A percentile compares a stretch with the other conserved stretches of the same genome.
Evolutionary conservation across 208 protist genomes (phyloP).

Genomic region (Acanthamoeba lenticulata): DNA sequence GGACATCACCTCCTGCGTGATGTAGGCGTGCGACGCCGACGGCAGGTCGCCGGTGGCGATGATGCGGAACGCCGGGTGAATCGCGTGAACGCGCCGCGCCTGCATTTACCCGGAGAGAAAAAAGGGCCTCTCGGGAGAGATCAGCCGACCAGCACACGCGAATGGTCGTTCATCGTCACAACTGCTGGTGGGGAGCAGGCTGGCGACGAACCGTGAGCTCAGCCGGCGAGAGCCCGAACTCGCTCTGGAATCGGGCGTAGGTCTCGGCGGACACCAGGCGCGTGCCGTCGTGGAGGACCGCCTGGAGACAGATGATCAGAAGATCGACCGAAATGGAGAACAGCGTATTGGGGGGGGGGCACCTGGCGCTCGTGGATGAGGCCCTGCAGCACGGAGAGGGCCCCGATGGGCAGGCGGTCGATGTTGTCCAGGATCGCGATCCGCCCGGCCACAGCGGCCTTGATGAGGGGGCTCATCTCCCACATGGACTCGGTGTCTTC

Average conservation of each 20-base stretch:
- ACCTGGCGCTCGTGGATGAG: slow-evolving; percentile 55
- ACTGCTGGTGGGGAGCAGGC: slow-evolving; percentile 70
- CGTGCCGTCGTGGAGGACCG: slow-evolving; percentile 86
- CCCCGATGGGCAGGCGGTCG: slow-evolving; percentile 23
- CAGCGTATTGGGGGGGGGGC: neutral
- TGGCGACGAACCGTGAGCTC: neutral
- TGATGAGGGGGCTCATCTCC: slow-evolving; percentile 90
- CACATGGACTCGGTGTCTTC: slow-evolving; percentile 77
- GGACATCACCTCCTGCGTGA: slow-evolving; percentile 89
- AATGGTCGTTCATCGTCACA: slow-evolving; percentile 70
- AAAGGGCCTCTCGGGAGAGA: neutral
- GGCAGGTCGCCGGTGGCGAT: slow-evolving; percentile 86
- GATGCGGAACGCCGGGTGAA: slow-evolving; percentile 94
- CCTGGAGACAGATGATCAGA: neutral
- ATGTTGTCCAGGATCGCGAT: slow-evolving; percentile 94
- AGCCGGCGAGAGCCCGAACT: neutral
- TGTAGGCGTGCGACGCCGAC: slow-evolving; percentile 74
- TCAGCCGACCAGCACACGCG: slow-evolving; percentile 3
- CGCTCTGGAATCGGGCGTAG: neutral
- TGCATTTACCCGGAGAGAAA: neutral
- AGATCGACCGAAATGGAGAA: neutral
- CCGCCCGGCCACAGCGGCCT: slow-evolving; percentile 89
- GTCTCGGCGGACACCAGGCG: slow-evolving; percentile 86
- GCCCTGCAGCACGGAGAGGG: slow-evolving; percentile 44
- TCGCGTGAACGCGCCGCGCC: slow-evolving; percentile 82